phyloP scores from a whole-genome alignment of 1,284 basidiomycete species.

The Termitomyces sp. region DNA sequence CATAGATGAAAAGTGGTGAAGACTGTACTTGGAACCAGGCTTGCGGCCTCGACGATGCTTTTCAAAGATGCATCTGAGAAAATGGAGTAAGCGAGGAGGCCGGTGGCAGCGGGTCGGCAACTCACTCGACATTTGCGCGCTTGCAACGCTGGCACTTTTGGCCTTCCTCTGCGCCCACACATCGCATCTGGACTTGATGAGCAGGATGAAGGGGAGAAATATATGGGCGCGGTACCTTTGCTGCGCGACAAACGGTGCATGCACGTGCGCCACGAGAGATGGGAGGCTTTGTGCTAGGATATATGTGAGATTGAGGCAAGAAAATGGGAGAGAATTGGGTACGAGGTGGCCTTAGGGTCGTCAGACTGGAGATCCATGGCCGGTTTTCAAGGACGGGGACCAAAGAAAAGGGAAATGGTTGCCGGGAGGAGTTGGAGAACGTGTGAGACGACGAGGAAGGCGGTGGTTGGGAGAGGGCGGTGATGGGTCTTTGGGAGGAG shows the following conservation, averaged over 20 bases:
- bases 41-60: constrained; percentile 82
- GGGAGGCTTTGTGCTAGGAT: constrained; percentile 39
- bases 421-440: constrained; percentile 3
- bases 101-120: background rate
- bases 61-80: constrained; percentile 68
- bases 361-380: constrained; percentile 33
- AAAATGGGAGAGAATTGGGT: constrained; percentile 12
- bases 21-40: constrained; percentile 77
- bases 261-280: constrained; percentile 70
- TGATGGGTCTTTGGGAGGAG: background rate
- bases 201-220: constrained; percentile 11
- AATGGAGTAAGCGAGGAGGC: constrained; percentile 1
- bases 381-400: constrained; percentile 37
- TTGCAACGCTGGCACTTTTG: constrained; percentile 74
- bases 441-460: background rate
- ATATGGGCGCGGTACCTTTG: constrained; percentile 50
- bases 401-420: constrained; percentile 24
- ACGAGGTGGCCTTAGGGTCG: constrained; percentile 29
- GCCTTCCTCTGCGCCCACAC: constrained; percentile 79
- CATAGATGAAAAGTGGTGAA: constrained; percentile 4
- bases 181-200: constrained; percentile 65
- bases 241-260: constrained; percentile 75
- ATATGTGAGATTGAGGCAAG: constrained; percentile 6
- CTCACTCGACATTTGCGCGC: constrained; percentile 68
- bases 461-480: constrained; percentile 9